phyloP scores from a whole-genome alignment of 345 rosid genomes.

The Salix koriyanagi region DNA sequence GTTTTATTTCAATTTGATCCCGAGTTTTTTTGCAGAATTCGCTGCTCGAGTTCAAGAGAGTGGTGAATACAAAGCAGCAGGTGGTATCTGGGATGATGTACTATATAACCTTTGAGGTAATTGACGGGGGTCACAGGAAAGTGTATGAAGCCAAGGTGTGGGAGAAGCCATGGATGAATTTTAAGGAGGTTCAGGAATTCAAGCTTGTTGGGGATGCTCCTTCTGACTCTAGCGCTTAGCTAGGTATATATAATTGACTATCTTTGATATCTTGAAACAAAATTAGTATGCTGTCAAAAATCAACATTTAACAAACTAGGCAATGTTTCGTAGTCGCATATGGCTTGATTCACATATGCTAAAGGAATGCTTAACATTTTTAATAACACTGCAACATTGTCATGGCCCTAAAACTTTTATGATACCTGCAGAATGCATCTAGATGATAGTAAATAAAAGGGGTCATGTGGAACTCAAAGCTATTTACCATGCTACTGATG shows the following conservation, averaged over 20 bases:
- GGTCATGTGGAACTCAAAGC: background rate
- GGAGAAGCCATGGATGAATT: slow-evolving; percentile 85
- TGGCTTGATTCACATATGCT: background rate
- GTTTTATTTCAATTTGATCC: background rate
- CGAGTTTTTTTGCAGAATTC: slow-evolving; percentile 43
- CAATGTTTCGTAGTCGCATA: background rate
- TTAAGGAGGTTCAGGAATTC: slow-evolving; percentile 74
- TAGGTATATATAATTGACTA: slow-evolving; percentile 4
- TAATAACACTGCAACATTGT: background rate
- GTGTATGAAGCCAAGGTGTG: slow-evolving; percentile 81
- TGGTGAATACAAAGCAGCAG: slow-evolving; percentile 63
- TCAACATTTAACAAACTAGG: background rate
- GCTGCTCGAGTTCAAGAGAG: slow-evolving; percentile 48
- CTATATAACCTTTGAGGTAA: slow-evolving; percentile 67
- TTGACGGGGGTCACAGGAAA: slow-evolving; percentile 57
- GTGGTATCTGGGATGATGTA: slow-evolving; percentile 74
- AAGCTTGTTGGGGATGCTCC: slow-evolving; percentile 47
- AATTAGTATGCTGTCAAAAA: background rate
- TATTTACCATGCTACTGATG: background rate
- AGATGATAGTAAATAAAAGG: background rate
- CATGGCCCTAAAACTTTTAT: background rate
- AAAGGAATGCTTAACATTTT: background rate
- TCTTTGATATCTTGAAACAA: background rate
- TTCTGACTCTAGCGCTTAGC: slow-evolving; percentile 18
- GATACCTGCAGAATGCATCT: background rate